Conservation (phyloP, 768 basidiomycete genomes). For the Rhizopogon vulgaris region DNA sequence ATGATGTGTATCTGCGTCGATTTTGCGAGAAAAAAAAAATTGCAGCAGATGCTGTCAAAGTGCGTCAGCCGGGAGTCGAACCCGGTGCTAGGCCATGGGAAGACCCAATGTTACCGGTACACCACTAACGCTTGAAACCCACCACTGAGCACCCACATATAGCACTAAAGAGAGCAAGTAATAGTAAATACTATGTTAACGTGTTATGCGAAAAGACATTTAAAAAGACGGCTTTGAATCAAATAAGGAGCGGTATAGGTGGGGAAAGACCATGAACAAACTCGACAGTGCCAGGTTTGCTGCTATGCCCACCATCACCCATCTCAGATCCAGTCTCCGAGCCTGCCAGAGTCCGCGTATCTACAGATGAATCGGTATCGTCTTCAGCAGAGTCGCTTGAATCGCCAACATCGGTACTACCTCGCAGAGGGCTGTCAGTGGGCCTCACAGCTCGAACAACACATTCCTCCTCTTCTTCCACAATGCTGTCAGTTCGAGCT, state of each 20-base stretch:
- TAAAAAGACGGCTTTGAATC: not conserved
- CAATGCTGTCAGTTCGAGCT: constrained; percentile 26
- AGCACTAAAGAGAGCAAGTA: not conserved
- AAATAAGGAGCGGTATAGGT: not conserved
- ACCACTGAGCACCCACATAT: fast-evolving
- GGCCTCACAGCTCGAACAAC: constrained; percentile 1
- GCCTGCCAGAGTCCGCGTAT: constrained; percentile 17
- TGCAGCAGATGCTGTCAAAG: not conserved
- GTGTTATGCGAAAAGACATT: not conserved
- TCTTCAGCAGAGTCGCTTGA: constrained; percentile 10
- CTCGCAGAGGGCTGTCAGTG: constrained; percentile 1
- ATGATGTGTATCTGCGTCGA: too few species aligned
- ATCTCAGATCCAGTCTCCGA: constrained; percentile 23
- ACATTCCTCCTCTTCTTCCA: constrained; percentile 21
- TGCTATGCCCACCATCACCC: not conserved
- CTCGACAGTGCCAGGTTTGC: not conserved
- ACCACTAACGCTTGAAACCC: constrained; percentile 38
- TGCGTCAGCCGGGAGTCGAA: constrained; percentile 56
- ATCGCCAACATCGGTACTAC: constrained; percentile 2
- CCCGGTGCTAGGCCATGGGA: constrained; percentile 67
- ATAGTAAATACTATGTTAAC: too few species aligned
- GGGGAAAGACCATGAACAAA: not conserved
- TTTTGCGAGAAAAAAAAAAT: not conserved
- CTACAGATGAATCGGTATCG: constrained; percentile 17
- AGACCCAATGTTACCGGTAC: constrained; percentile 87